These are phyloP conservation scores for Fomitopsis schrenkii DNA, from an alignment of 1,284 basidiomycete species.

Conservation along the genomic window DNA sequence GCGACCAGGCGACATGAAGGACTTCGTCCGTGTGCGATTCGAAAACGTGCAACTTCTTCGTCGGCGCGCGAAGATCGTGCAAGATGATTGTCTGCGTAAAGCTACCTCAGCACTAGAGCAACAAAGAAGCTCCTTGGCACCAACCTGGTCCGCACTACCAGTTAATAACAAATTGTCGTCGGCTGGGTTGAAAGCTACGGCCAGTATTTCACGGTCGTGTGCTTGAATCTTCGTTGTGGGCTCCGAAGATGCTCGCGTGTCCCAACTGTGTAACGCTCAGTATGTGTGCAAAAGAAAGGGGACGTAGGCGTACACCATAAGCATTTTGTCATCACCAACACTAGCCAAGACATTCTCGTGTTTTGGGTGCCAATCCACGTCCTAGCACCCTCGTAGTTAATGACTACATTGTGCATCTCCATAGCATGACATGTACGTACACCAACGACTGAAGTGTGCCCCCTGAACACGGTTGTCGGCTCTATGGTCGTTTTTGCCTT, in stretches of 20 bases:
- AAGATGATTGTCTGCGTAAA: slow-evolving; percentile 73
- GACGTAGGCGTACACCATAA: slow-evolving; percentile 72
- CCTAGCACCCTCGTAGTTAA: slow-evolving; percentile 42
- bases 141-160: slow-evolving; percentile 90
- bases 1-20: slow-evolving; percentile 92
- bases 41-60: slow-evolving; percentile 86
- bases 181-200: slow-evolving; percentile 87
- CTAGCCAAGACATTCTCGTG: slow-evolving; percentile 89
- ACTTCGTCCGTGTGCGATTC: slow-evolving; percentile 95
- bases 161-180: slow-evolving; percentile 86
- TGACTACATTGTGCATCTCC: background rate
- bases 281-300: background rate
- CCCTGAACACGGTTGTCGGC: slow-evolving; percentile 80
- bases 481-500: slow-evolving; percentile 79
- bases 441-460: slow-evolving; percentile 87
- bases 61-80: slow-evolving; percentile 84
- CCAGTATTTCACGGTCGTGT: slow-evolving; percentile 88
- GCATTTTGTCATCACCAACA: slow-evolving; percentile 94
- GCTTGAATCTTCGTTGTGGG: slow-evolving; percentile 78
- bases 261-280: slow-evolving; percentile 67
- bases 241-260: slow-evolving; percentile 73
- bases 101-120: background rate
- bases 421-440: slow-evolving; percentile 41
- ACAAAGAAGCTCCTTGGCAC: background rate
- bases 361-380: slow-evolving; percentile 93